Evolutionary conservation across 176 grass and related monocot species (phyloP), one percentile per base, ranked within the genome.

Genomic region (maize (Zea mays)): DNA sequence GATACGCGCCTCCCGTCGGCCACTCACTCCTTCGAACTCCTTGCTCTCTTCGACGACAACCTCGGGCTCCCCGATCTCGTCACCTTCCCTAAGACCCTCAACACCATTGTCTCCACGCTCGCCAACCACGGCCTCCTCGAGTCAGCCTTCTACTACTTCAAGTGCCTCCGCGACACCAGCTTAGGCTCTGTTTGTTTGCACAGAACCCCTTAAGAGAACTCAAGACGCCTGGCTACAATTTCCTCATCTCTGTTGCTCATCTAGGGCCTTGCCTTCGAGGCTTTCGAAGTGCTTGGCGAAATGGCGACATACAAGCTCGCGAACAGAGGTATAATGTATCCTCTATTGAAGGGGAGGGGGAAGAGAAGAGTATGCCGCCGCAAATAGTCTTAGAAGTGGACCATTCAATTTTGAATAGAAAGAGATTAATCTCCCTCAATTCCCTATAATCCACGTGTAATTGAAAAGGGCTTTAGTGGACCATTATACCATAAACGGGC

Each of bases 241-340:
- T 90, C 48, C 77, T 98, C 35, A 16, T 94, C 92, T 60, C 87
- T 98, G 65, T 89, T 98, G 33, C 73, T 98, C 21, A 54, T 79
- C 62, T 90, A 90, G 72, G 96, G 96, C 55, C 83, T 98, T 19
- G 80, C 89, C 57, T 98, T 86, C 74, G 95, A 98, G 72, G 89
- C 92, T 21, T 98, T 98, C 79, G 92, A 94, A 74, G 91, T 95
- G 60, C 90, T 94, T 10, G 90, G 95, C 19, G 85, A 90, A 62
- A 95, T 94, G 92, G 67, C 85, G 5, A 49, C 96, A 1, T 98
- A 98, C 70, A 92, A 95, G 81, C 81, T 98, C 75, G 89, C 85
- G 11, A 27, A 27, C 27, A 27, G 27, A 27, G 27, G 27, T 27
- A 27, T 27, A 27, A 27, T 27, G 1, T 27, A 27, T 27, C 27